Evolutionary conservation across 1,284 basidiomycete genomes (phyloP), one percentile per base, ranked within the genome.

Genomic region (Leccinum fuscescens): DNA sequence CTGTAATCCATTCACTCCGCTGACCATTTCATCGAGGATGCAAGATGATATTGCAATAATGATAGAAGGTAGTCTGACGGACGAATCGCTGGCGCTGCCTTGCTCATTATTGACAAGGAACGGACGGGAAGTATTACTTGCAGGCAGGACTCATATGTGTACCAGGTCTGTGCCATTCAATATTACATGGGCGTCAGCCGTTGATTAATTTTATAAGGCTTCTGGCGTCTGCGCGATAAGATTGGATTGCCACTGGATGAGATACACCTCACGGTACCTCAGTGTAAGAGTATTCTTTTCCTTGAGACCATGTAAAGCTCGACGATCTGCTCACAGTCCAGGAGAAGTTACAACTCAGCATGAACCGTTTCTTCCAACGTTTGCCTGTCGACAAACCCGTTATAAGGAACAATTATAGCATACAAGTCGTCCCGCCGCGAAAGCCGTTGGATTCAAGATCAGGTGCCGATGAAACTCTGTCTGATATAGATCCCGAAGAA

Each of bases 31-130:
- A 24, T 15, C 17, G 57, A 82, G 83, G 33, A 74, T 84, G 4
- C 88, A 90, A 66, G 90, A 93, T 63, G 90, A 93, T 67, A 76
- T 92, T 48, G 88, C 88, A 12, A 69, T 93, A 12, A 89, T 93
- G 88, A 74, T 91, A 31, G 88, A 91, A 80, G 89, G 88, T 80
- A 61, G 55, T 14, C 1, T 1, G 9, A 24, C 31, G 4, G 8
- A 8, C 6, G 3, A 15, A 35, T 20, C 8, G 9, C 44, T 55
- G 14, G 27, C 17, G 29, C 1, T 27, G n/a, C 20, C 1, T 1
- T 58, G 22, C 62, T 69, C 27, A 64, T 24, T 20, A 12, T 52
- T 42, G 27, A 56, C 24, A 65, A 86, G 85, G 84, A 42, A 71
- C 77, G 15, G 86, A 90, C 64, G 86, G 87, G 35, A 77, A 78